Evolutionary conservation across 805 yeast species (phyloP).

Genomic region (Cyberlindnera veronae): DNA sequence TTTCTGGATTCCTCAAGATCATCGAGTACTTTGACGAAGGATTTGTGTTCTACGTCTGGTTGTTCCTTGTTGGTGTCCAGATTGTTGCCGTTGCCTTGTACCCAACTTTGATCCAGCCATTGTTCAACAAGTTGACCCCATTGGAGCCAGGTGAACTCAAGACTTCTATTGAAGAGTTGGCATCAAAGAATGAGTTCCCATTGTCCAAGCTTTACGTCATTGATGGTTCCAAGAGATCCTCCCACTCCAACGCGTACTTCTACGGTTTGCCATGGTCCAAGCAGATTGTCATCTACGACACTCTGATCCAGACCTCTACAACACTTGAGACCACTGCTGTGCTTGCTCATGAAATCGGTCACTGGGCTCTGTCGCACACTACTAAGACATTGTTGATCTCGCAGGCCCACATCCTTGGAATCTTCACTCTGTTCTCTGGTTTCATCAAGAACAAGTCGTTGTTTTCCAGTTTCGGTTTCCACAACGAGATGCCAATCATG

Average conservation of each 20-base stretch:
- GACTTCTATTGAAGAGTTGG: conserved; percentile 74
- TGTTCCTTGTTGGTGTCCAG: conserved; percentile 67
- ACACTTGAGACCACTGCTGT: conserved; percentile 87
- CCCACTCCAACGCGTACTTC: conserved; percentile 96
- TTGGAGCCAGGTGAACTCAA: conserved; percentile 88
- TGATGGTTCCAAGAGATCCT: conserved; percentile 95
- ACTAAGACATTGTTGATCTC: conserved; percentile 65
- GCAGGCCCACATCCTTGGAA: conserved; percentile 59
- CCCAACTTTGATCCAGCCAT: conserved; percentile 87
- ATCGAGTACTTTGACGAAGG: conserved; percentile 75
- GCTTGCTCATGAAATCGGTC: conserved; percentile 98
- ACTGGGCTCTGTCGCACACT: conserved; percentile 91
- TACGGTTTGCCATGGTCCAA: conserved; percentile 96
- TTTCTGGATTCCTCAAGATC: conserved; percentile 75
- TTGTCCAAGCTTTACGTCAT: conserved; percentile 79
- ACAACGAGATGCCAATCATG: conserved; percentile 59
- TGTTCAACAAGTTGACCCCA: conserved; percentile 88
- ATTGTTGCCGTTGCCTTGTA: conserved; percentile 68
- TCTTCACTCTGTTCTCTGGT: conserved; percentile 72
- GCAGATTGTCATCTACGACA: conserved; percentile 91
- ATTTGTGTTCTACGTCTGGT: conserved; percentile 78
- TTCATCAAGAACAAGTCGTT: conserved; percentile 78
- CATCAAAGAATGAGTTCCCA: conserved; percentile 77
- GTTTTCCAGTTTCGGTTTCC: conserved; percentile 76
- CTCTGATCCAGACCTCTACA: conserved; percentile 77